A percentile compares a stretch with the other conserved stretches of the same genome.
Evolutionary conservation across 495 filamentous ascomycete species (phyloP).

Genomic region (Ascobolus immersus): DNA sequence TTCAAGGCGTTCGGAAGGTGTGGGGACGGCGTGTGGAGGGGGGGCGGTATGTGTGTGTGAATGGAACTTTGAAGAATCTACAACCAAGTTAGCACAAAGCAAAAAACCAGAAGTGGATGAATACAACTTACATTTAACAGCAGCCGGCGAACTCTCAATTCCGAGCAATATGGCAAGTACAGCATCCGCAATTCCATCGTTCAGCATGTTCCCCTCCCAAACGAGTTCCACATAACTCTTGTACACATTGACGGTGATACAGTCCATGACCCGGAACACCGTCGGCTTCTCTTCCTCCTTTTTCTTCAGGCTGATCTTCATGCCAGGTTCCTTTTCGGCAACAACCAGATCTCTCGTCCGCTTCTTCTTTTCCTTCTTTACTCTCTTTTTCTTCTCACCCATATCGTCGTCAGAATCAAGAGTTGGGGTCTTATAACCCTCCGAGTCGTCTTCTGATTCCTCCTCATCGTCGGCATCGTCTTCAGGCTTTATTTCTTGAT

Average conservation of each 20-base stretch:
- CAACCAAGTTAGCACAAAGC: constrained; percentile 12
- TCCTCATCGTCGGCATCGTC: constrained; percentile 23
- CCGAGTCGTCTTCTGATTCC: constrained; percentile 27
- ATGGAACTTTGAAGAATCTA: constrained; percentile 27
- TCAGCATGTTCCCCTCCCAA: constrained; percentile 95
- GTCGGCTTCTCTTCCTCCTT: constrained; percentile 34
- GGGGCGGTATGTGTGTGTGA: constrained; percentile 1
- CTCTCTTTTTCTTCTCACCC: constrained; percentile 11
- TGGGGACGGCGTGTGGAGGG: constrained; percentile 44
- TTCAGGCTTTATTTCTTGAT: constrained; percentile 18
- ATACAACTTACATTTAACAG: constrained; percentile 56
- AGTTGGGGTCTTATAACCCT: constrained; percentile 13
- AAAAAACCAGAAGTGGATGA: not conserved
- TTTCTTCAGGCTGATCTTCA: constrained; percentile 27
- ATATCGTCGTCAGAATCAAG: too few species aligned
- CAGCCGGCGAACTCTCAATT: constrained; percentile 77
- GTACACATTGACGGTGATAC: constrained; percentile 38
- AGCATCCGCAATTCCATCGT: constrained; percentile 89
- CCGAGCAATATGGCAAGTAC: constrained; percentile 74
- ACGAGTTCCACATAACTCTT: constrained; percentile 65
- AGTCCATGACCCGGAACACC: constrained; percentile 49
- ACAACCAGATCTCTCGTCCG: not conserved
- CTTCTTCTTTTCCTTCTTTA: not conserved
- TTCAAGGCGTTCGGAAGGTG: constrained; percentile 46
- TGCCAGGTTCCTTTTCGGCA: constrained; percentile 20